Evolutionary conservation across 2,329 filamentous ascomycete species (phyloP).

Genomic region (Escovopsis sp.): DNA sequence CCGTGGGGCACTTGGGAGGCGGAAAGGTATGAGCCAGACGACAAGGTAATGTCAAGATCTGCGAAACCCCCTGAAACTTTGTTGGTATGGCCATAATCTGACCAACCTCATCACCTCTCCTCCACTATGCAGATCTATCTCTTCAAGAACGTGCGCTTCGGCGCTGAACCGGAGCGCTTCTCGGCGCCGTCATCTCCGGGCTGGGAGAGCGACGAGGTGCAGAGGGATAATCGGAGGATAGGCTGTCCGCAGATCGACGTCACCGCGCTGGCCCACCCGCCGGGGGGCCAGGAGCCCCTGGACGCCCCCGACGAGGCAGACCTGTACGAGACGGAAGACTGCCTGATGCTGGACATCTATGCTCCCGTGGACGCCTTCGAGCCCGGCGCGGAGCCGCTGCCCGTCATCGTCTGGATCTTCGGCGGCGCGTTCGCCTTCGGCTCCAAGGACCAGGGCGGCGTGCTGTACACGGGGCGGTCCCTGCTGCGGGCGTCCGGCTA

Average conservation of each 20-base stretch:
- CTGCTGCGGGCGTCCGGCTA: conserved; percentile 20
- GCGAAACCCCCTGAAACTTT: neutral
- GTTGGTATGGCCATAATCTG: neutral
- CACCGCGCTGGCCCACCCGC: neutral
- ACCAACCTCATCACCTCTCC: neutral
- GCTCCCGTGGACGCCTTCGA: conserved; percentile 27
- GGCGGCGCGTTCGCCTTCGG: conserved; percentile 30
- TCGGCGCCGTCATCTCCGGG: neutral
- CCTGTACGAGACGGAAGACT: conserved; percentile 23
- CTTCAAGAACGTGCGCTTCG: conserved; percentile 6
- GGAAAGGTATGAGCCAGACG: too few species aligned
- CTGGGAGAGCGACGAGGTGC: neutral
- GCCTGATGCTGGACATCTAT: conserved; percentile 33
- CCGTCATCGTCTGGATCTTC: conserved; percentile 30
- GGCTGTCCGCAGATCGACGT: conserved; percentile 3
- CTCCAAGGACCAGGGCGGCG: conserved; percentile 21
- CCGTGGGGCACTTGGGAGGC: too few species aligned
- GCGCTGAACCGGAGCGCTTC: conserved; percentile 2
- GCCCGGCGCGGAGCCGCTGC: conserved; percentile 20
- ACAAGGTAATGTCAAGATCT: too few species aligned
- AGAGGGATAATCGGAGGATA: neutral
- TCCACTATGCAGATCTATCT: conserved; percentile 6
- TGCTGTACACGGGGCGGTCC: conserved; percentile 21
- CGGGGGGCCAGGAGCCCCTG: conserved; percentile 1
- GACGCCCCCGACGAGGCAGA: neutral